These are phyloP conservation scores for Herpotrichia juniperi DNA, from an alignment of 2,329 filamentous ascomycete species.

Conservation along the genomic window DNA sequence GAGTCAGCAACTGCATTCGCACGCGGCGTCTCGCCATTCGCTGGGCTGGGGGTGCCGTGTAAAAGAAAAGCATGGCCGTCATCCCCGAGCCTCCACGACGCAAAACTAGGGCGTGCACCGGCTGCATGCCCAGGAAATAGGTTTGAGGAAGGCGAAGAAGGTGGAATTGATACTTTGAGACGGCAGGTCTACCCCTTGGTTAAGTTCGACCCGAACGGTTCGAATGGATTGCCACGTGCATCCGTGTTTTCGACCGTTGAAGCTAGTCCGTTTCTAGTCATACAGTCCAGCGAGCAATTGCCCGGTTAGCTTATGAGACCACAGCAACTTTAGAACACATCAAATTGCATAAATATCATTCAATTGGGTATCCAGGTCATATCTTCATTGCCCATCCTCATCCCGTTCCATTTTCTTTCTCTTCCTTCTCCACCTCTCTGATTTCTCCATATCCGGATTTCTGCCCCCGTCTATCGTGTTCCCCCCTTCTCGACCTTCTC, in stretches of 20 bases:
- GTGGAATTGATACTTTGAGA: too few species aligned
- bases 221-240: not conserved
- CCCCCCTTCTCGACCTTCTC: slow-evolving; percentile 5
- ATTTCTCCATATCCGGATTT: too few species aligned
- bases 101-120: not conserved
- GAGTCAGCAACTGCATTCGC: slow-evolving; percentile 36
- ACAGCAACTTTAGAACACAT: too few species aligned
- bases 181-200: too few species aligned
- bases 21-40: slow-evolving; percentile 42
- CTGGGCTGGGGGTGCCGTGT: slow-evolving; percentile 8
- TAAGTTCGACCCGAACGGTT: not conserved
- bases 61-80: not conserved
- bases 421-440: not conserved
- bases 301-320: too few species aligned
- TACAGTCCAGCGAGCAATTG: too few species aligned
- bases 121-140: too few species aligned
- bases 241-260: not conserved
- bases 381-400: not conserved
- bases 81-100: not conserved
- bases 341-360: not conserved
- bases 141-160: too few species aligned
- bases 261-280: not conserved
- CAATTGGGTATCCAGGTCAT: not conserved
- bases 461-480: not conserved
- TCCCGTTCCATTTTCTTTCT: not conserved